Conservation (phyloP, 208 protist species). For the Trypanosoma cruzi region DNA sequence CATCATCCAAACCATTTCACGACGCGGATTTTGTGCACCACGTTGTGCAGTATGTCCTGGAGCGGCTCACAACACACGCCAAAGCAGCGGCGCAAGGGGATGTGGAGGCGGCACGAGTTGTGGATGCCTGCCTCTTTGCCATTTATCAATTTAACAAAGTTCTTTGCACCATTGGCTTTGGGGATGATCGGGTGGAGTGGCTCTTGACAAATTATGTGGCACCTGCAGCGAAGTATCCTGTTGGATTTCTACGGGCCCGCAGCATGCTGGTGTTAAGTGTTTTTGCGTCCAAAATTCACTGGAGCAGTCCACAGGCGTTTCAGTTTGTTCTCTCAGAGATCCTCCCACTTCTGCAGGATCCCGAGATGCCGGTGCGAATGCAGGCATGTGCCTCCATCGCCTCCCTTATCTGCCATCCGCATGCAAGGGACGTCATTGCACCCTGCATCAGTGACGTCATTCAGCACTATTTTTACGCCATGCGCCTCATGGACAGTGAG, state of each 20-base stretch:
- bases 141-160: constrained; percentile 76
- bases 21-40: constrained; percentile 46
- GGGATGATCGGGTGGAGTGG: constrained; percentile 81
- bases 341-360: constrained; percentile 82
- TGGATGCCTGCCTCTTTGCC: constrained; percentile 76
- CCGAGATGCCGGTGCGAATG: constrained; percentile 83
- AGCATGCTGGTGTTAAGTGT: constrained; percentile 76
- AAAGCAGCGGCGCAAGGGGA: constrained; percentile 40
- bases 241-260: constrained; percentile 85
- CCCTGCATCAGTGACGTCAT: constrained; percentile 90
- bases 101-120: constrained; percentile 56
- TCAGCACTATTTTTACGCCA: constrained; percentile 90
- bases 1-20: constrained; percentile 67
- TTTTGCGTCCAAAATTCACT: constrained; percentile 69
- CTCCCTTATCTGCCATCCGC: constrained; percentile 73
- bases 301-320: constrained; percentile 65
- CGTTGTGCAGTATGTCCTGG: constrained; percentile 80
- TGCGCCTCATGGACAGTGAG: constrained; percentile 92
- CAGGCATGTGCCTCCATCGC: constrained; percentile 87
- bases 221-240: constrained; percentile 62
- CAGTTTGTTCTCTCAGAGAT: constrained; percentile 56
- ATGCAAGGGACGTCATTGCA: constrained; percentile 71
- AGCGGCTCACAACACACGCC: constrained; percentile 60
- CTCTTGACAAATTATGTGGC: constrained; percentile 74
- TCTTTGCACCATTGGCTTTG: constrained; percentile 49